phyloP scores from a whole-genome alignment of 1,284 basidiomycete genomes.

The Malassezia vespertilionis region DNA sequence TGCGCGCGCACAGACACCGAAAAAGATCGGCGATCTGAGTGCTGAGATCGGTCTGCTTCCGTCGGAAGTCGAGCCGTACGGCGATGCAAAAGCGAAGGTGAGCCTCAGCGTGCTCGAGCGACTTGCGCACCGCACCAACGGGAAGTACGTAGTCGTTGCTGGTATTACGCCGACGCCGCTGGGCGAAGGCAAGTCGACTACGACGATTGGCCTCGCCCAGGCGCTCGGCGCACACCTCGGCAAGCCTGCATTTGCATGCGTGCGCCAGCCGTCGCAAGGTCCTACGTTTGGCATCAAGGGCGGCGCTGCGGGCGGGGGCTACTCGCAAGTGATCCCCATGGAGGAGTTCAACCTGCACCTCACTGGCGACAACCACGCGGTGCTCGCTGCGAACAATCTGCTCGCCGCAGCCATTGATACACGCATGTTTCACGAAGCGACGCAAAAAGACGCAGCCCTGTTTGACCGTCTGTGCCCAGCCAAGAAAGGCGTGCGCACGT shows the following conservation, averaged over 20 bases:
- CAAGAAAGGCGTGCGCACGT: slow-evolving; percentile 88
- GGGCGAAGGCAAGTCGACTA: slow-evolving; percentile 97
- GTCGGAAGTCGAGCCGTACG: slow-evolving; percentile 85
- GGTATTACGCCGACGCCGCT: slow-evolving; percentile 97
- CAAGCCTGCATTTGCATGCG: slow-evolving; percentile 88
- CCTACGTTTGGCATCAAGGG: slow-evolving; percentile 99
- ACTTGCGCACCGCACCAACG: slow-evolving; percentile 72
- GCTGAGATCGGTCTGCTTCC: slow-evolving; percentile 75
- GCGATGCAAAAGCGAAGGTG: slow-evolving; percentile 94
- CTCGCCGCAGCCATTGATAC: slow-evolving; percentile 92
- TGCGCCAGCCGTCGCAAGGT: slow-evolving; percentile 96
- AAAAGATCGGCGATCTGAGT: slow-evolving; percentile 72
- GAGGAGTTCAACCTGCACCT: slow-evolving; percentile 96
- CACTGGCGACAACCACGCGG: slow-evolving; percentile 96
- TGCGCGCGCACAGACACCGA: slow-evolving; percentile 85
- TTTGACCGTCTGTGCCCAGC: slow-evolving; percentile 83
- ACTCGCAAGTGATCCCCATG: slow-evolving; percentile 98
- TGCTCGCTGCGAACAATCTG: slow-evolving; percentile 93
- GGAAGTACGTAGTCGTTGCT: slow-evolving; percentile 92
- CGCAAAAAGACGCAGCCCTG: slow-evolving; percentile 85
- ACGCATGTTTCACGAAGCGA: slow-evolving; percentile 94
- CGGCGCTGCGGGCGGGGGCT: slow-evolving; percentile 94
- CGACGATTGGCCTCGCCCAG: slow-evolving; percentile 92
- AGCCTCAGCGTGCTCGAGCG: slow-evolving; percentile 78
- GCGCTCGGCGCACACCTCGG: slow-evolving; percentile 88